Base-by-base conservation (phyloP, 2,329 filamentous ascomycete species). In the Aureobasidium melanogenum region DNA sequence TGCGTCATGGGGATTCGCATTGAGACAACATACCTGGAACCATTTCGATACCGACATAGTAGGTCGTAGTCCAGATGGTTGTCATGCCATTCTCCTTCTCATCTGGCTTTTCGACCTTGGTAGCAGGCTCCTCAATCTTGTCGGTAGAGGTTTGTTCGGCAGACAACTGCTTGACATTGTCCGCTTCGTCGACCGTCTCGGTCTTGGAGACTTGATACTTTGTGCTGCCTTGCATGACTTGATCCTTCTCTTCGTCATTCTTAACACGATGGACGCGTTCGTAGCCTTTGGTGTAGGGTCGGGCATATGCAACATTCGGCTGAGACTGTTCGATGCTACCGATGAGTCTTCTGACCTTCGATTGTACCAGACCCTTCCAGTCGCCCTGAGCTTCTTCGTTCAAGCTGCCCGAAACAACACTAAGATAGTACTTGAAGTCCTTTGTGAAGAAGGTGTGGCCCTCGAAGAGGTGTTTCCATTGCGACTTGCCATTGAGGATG, bases 371-470 rank as follows among this genome's bases (percentile, higher is more conserved):
- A 41, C 94, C 94, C 19, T 89, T 90, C 90, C 93, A 97, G 2
- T 87, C 82, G 60, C 90, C 87, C 70, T 96, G 89, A 1, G 88
- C 85, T 67, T 96, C 91, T 71, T 92, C 91, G 34, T 86, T 88
- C 63, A 84, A 88, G 72, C 90, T 92, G 1, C 90, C 87, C 17
- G 91, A 85, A 52, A 92, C 88, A 61, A 99, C 87, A 57, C 88
- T 90, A 59, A 99, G 84, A 72, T 97, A 99, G 73, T 97, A 97
- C 73, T 95, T 96, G 79, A 96, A 96, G 65, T 88, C 91, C 41
- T 85, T 75, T 0, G 92, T 96, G 76, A 99, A 99, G 75, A 99
- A 99, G 0, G 86, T 89, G 74, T 97, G 93, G 68, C 91, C 91
- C 48, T 83, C 80, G 72, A 99, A 97, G 1, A 99, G 78, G 64